Conservation (phyloP, 176 grass and related monocot species). For the Phyllostachys edulis region DNA sequence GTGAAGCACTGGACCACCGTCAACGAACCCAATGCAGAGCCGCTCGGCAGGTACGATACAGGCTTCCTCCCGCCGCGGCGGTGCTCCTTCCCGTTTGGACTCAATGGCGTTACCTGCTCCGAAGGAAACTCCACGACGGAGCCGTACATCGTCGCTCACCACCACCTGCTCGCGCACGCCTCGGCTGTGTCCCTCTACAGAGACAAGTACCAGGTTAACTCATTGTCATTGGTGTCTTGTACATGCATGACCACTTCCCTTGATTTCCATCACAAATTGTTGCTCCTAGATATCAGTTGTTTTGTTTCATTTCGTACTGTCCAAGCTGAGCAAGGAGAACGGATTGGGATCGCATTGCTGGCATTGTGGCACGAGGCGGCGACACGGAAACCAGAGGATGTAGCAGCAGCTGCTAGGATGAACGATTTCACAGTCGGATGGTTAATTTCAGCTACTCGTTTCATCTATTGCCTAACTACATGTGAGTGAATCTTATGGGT, state of each 20-base stretch:
- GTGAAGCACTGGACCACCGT: constrained; percentile 80
- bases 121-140: constrained; percentile 78
- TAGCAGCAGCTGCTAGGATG: constrained; percentile 70
- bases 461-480: too few relatives aligned
- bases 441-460: constrained; percentile 24
- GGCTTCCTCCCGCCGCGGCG: constrained; percentile 53
- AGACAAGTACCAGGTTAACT: constrained; percentile 61
- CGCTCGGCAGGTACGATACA: constrained; percentile 54
- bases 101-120: too few relatives aligned
- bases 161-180: constrained; percentile 68
- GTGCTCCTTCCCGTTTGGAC: constrained; percentile 39
- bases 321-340: constrained; percentile 72
- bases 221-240: too few relatives aligned
- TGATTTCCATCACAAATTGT: not conserved
- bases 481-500: too few relatives aligned
- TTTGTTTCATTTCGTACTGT: constrained; percentile 2
- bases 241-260: too few relatives aligned
- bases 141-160: constrained; percentile 69
- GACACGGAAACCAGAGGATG: constrained; percentile 45
- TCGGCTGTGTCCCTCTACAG: constrained; percentile 59
- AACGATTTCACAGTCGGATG: constrained; percentile 89
- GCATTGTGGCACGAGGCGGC: constrained; percentile 58
- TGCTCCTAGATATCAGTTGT: too few relatives aligned
- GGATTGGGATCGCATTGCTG: constrained; percentile 65
- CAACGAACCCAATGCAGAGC: constrained; percentile 74